Evolutionary conservation across 352 stramenopile species (phyloP).

Genomic region (Phytophthora gonapodyides): DNA sequence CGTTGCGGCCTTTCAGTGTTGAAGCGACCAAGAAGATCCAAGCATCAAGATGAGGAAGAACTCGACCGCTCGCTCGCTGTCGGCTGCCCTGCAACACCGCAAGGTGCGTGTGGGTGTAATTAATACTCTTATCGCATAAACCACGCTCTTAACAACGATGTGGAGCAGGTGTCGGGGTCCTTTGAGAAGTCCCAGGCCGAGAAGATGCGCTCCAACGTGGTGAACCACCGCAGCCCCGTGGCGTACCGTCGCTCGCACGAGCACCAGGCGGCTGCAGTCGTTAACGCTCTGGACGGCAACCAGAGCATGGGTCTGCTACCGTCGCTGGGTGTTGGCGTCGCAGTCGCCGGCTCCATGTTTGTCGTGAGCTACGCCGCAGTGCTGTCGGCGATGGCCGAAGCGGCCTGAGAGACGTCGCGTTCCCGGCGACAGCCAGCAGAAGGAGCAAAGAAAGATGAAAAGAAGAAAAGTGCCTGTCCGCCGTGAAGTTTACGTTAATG

Average conservation of each 20-base stretch:
- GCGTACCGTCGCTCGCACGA: slow-evolving; percentile 14
- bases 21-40: slow-evolving; percentile 14
- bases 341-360: slow-evolving; percentile 39
- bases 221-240: slow-evolving; percentile 30
- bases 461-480: slow-evolving; percentile 2
- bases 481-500: slow-evolving; percentile 21
- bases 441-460: slow-evolving; percentile 1
- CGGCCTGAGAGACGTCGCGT: slow-evolving; percentile 5
- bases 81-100: slow-evolving; percentile 61
- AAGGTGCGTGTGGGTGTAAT: slow-evolving; percentile 29
- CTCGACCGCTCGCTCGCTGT: slow-evolving; percentile 43
- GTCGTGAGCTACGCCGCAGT: slow-evolving; percentile 49
- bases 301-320: slow-evolving; percentile 28
- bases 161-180: slow-evolving; percentile 39
- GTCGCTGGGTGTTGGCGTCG: slow-evolving; percentile 32
- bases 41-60: slow-evolving; percentile 40
- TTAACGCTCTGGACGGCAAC: not conserved
- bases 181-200: slow-evolving; percentile 47
- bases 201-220: slow-evolving; percentile 43
- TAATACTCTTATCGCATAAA: not conserved
- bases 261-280: not conserved
- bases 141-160: not conserved
- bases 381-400: slow-evolving; percentile 40
- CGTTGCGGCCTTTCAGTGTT: not conserved
- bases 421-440: not conserved